Evolutionary conservation across 2,329 filamentous ascomycete species (phyloP), one percentile per base, ranked within the genome.

Genomic region (Paecilomyces dactylethromorphus): DNA sequence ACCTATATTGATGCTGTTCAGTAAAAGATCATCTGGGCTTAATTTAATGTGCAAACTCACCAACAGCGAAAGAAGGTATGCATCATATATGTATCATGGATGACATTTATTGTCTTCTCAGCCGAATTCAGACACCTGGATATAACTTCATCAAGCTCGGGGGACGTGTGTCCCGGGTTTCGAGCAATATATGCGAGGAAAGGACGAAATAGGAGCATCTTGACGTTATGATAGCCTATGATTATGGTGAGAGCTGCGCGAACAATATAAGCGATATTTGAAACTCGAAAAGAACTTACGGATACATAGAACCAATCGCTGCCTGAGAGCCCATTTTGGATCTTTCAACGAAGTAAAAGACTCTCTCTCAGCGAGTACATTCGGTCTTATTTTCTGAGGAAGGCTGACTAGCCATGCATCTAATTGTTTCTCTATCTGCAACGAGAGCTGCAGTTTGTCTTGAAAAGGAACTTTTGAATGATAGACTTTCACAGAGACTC

Each of bases 21-120:
- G 49, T 2, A 21, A 11, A 24, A 22, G 10, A 21, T 13, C 6
- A 12, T 8, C 15, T 45, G 39, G 8, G 4, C 26, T 5, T 1
- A 3, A 10, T 35, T 0, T 6, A 1, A 7, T 21, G 29, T 10
- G 32, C 1, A 13, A 54, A 60, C 65, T 12, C 64, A 77, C 76
- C 76, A 78, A 59, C 74, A 76, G 50, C 74, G 73, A 65, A 77
- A 77, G 59, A 75, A 77, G 0, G 68, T 68, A 56, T 77, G 74
- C 3, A 71, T 64, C 26, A 68, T 65, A 54, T 72, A 78, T 18
- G 74, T 76, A 15, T 75, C 68, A 54, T 76, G 68, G 13, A 78
- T 72, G 2, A 76, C 65, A 31, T 74, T 69, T n/a, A 78, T 76
- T 1, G 74, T 73, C 53, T 68, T 69, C 60, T 66, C 68, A 2